Evolutionary conservation across 129 eudicot species (phyloP), one percentile per base, ranked within the genome.

Genomic region (Dittrichia graveolens): DNA sequence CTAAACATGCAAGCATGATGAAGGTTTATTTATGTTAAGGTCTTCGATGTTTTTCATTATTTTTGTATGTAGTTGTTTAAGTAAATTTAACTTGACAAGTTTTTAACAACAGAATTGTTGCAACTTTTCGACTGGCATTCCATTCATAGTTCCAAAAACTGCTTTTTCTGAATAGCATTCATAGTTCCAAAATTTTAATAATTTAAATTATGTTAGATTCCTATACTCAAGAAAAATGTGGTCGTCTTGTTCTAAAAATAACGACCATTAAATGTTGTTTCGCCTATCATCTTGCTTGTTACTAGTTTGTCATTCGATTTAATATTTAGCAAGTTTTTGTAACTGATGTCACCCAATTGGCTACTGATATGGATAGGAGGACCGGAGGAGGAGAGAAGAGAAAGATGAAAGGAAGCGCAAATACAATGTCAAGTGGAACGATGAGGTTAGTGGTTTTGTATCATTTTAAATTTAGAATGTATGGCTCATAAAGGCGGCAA

Each of bases 331-430:
- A 61, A 61, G 50, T 6, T 42, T 6, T 52, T 43, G 39, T 56
- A 13, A 65, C 38, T 24, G 16, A 8, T 58, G 10, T 3, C 65
- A 41, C 2, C 55, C 1, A 9, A 55, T 52, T 50, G 19, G 19
- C n/a, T 78, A 58, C 9, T 42, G 45, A 35, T 34, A 15, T 59
- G 65, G 15, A 59, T 75, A 86, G 96, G 94, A 91, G 88, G 95
- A 86, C 38, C 84, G 69, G 69, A 84, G 87, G 87, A 82, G 42
- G 75, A 89, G 83, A 76, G 96, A 89, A 69, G 96, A 89, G 79
- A 84, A 54, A 72, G 92, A 89, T 69, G 92, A 86, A 73, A 84
- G 92, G 76, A 89, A 86, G 43, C 84, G 92, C 52, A 86, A 84
- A 42, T 89, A 86, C 73, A 89, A 86, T 50, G 92, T 85, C 53